Evolutionary conservation across 2,329 filamentous ascomycete species (phyloP).

Genomic region (Colletotrichum neosansevieriae): DNA sequence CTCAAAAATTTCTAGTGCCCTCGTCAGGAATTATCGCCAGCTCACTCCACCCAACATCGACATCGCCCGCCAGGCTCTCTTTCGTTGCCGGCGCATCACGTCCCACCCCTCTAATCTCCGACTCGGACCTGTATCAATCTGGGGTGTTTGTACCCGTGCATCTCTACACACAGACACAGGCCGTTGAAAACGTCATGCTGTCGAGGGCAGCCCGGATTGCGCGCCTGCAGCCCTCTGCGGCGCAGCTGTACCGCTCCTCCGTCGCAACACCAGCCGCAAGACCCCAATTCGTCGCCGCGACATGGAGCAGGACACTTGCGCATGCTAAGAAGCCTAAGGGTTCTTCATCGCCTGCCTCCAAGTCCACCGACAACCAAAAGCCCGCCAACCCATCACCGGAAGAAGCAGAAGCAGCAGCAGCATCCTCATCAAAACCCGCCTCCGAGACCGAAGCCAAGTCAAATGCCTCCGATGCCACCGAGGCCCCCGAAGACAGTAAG

Average conservation of each 20-base stretch:
- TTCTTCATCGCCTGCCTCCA: constrained; percentile 5
- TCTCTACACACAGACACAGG: constrained; percentile 9
- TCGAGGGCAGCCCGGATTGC: constrained; percentile 42
- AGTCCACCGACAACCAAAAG: constrained; percentile 30
- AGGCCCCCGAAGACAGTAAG: constrained; percentile 27
- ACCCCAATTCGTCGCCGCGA: constrained; percentile 32
- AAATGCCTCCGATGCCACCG: constrained; percentile 34
- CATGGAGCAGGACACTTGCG: constrained; percentile 39
- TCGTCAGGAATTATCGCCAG: constrained; percentile 34
- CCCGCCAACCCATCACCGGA: constrained; percentile 16
- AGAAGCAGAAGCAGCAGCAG: neutral
- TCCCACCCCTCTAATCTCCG: neutral
- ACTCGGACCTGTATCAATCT: neutral
- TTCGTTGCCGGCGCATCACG: constrained; percentile 23
- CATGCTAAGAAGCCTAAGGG: constrained; percentile 33
- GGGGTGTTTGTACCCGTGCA: neutral
- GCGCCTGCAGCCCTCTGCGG: constrained; percentile 40
- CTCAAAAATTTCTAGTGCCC: constrained; percentile 39
- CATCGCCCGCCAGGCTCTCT: constrained; percentile 15
- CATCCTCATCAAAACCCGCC: constrained; percentile 21
- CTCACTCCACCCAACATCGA: constrained; percentile 27
- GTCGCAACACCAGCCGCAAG: constrained; percentile 37
- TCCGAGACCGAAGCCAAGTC: constrained; percentile 24
- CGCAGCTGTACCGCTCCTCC: constrained; percentile 39
- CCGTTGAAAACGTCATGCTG: constrained; percentile 41